A percentile compares a stretch with the other conserved stretches of the same genome.
Conservation (phyloP, 192 early-diverging fungal genomes). For the Podila horticola region DNA sequence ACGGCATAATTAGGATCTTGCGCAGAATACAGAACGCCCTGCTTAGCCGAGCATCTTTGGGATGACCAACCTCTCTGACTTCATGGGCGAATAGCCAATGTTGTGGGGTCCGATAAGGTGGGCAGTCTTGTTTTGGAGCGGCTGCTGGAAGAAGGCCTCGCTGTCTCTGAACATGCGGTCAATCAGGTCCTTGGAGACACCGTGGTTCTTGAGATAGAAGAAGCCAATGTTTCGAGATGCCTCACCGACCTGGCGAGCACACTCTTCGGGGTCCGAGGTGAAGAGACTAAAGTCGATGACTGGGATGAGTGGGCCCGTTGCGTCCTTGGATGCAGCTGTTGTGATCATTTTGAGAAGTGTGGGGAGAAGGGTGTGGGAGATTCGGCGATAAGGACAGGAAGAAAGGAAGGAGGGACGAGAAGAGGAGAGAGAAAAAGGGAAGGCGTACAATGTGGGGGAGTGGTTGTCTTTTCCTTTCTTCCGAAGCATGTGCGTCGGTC, state of each 20-base stretch:
- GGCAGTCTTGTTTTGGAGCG: constrained; percentile 55
- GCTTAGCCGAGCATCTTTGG: no score
- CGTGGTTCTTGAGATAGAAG: constrained; percentile 72
- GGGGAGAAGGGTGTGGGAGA: not conserved
- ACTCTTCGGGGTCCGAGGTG: constrained; percentile 48
- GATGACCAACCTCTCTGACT: constrained; percentile 58
- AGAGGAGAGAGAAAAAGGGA: not conserved
- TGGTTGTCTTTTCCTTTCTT: no score
- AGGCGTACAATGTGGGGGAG: no score
- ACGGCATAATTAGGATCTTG: not conserved
- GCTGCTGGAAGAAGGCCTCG: constrained; percentile 62
- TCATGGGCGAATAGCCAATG: constrained; percentile 62
- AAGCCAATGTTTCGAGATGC: constrained; percentile 67
- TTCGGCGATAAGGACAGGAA: not conserved
- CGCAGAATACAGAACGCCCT: no score
- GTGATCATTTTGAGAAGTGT: not conserved
- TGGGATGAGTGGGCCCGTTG: constrained; percentile 53
- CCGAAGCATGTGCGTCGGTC: no score
- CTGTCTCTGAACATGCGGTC: constrained; percentile 64
- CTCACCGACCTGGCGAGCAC: constrained; percentile 56
- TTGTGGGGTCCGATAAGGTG: constrained; percentile 56
- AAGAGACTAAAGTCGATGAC: constrained; percentile 71
- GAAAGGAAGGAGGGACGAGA: not conserved
- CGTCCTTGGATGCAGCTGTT: not conserved
- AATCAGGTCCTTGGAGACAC: constrained; percentile 57